Conservation (phyloP, 1,284 basidiomycete species). For the Coniferiporia sulphurascens region DNA sequence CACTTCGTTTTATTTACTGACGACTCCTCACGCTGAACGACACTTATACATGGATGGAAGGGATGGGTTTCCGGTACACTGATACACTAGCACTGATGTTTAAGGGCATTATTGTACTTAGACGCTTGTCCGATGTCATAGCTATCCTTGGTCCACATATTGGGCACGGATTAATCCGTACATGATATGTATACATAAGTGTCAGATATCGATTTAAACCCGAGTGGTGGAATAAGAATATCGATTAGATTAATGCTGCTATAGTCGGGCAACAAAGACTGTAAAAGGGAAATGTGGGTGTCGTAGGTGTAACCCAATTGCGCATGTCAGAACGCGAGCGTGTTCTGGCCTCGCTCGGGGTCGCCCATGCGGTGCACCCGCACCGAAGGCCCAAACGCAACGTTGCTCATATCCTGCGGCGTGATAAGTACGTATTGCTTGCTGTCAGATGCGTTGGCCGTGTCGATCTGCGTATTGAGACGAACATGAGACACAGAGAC, state of each 20-base stretch:
- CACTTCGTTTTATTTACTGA: neutral
- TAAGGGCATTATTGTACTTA: neutral
- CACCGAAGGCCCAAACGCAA: conserved; percentile 56
- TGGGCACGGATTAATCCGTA: neutral
- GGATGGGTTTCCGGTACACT: neutral
- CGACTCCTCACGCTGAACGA: neutral
- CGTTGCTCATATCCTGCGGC: conserved; percentile 77
- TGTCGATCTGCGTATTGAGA: conserved; percentile 64
- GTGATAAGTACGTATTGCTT: conserved; percentile 94
- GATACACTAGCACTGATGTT: neutral
- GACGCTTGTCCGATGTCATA: neutral
- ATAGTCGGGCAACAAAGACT: neutral
- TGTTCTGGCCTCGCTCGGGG: conserved; percentile 64
- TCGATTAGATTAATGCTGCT: no score
- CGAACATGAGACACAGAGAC: conserved; percentile 1
- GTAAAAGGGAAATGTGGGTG: neutral
- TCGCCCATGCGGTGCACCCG: conserved; percentile 78
- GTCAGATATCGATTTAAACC: neutral
- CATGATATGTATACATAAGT: neutral
- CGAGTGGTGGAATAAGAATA: neutral
- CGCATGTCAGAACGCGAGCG: conserved; percentile 36
- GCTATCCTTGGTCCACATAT: neutral
- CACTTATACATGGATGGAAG: neutral
- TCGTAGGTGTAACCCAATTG: neutral
- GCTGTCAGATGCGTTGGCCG: conserved; percentile 75